These are phyloP conservation scores for Westerdykella sp. DNA, from an alignment of 2,329 filamentous ascomycete genomes.

Conservation along the genomic window DNA sequence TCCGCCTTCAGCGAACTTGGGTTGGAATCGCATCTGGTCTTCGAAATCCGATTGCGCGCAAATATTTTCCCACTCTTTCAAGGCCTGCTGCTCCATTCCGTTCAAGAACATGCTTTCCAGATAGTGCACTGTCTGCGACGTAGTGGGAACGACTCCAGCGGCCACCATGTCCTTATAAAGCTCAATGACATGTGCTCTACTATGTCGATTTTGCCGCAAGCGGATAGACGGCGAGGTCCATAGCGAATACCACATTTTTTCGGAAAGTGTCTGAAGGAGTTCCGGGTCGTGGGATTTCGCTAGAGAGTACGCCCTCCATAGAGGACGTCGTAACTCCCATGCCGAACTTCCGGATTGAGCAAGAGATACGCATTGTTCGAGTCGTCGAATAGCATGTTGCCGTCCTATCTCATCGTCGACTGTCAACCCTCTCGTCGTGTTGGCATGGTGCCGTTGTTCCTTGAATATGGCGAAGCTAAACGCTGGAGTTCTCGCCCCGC, in stretches of 20 bases:
- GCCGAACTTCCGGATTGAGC: slow-evolving; percentile 4
- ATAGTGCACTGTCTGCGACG: slow-evolving; percentile 16
- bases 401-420: background rate
- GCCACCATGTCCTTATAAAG: slow-evolving; percentile 26
- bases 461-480: background rate
- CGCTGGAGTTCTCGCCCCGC: slow-evolving; percentile 1
- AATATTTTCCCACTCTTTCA: slow-evolving; percentile 28
- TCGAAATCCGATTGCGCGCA: slow-evolving; percentile 3
- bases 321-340: slow-evolving; percentile 4
- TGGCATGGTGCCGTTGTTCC: slow-evolving; percentile 8
- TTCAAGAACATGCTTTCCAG: slow-evolving; percentile 24
- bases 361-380: slow-evolving; percentile 13
- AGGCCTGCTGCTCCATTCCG: slow-evolving; percentile 22
- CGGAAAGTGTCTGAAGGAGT: slow-evolving; percentile 15
- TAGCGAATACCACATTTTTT: slow-evolving; percentile 30
- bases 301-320: slow-evolving; percentile 30
- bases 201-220: slow-evolving; percentile 9
- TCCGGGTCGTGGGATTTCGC: slow-evolving; percentile 14
- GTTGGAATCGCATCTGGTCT: slow-evolving; percentile 20
- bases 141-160: slow-evolving; percentile 11
- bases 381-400: slow-evolving; percentile 4
- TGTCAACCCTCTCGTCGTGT: slow-evolving; percentile 4
- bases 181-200: slow-evolving; percentile 14
- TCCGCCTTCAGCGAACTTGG: slow-evolving; percentile 55
- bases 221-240: slow-evolving; percentile 23